Evolutionary conservation across 2,329 filamentous ascomycete species (phyloP), one percentile per base, ranked within the genome.

Genomic region (Xylaria sp.): DNA sequence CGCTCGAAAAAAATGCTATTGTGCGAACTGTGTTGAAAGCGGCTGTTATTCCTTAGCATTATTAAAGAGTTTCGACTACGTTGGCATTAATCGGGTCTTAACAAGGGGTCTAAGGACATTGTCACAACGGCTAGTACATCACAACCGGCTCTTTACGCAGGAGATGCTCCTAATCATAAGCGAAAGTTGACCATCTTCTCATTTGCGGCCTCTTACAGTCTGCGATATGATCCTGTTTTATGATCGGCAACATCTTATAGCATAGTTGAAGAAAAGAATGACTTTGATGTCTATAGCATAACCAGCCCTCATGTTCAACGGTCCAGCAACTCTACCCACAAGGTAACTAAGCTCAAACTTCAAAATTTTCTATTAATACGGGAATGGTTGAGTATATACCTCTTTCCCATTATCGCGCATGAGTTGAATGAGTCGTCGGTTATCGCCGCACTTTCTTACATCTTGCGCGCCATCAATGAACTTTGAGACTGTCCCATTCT

Each of bases 391-490:
- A 17, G 36, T 56, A 27, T 42, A 56, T 42, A 56, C 53, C 22
- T 56, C 53, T 17, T 56, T 56, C 20, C 53, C 53, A 44, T 44
- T 17, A 20, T 56, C 53, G 36, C 53, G 53, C 53, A 56, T 42
- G n/a, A 56, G 36, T 29, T 56, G 53, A 38, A 44, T 56, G 5
- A 56, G 36, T 10, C 38, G 36, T 20, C 36, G 38, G 36, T 31
- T 56, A 39, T 44, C 36, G n/a, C 53, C 53, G n/a, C 53, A 56
- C 11, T 56, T 38, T 25, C 53, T 42, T 31, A 44, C 53, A 29
- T 56, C 53, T 15, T 56, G 53, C 17, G 36, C 53, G 17, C 53
- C 53, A 31, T 56, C 53, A n/a, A 56, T 56, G 36, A 44, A 56
- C 7, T 36, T 42, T 17, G 36, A 56, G 53, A 56, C 53, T 3